These are phyloP conservation scores for Clonostachys byssicola DNA, from an alignment of 2,329 filamentous ascomycete species.

Conservation along the genomic window DNA sequence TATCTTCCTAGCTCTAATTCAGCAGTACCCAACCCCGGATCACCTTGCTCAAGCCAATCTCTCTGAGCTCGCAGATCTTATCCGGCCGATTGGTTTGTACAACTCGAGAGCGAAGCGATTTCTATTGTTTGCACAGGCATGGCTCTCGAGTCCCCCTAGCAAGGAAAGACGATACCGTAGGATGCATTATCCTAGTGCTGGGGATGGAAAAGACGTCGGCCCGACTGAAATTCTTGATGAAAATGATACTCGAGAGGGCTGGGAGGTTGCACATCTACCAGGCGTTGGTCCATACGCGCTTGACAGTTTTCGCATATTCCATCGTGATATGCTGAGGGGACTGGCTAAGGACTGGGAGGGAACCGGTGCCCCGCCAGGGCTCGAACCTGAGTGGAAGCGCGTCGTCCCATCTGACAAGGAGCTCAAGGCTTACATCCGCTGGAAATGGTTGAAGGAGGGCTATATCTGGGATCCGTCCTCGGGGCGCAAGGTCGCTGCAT, in stretches of 20 bases:
- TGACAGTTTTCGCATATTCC: conserved; percentile 4
- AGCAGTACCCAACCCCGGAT: conserved; percentile 2
- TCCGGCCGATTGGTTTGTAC: conserved; percentile 1
- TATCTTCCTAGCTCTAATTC: neutral
- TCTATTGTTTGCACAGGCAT: neutral
- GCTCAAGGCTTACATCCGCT: conserved; percentile 3
- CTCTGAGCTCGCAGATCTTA: neutral
- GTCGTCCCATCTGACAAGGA: conserved; percentile 3
- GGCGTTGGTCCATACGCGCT: conserved; percentile 2
- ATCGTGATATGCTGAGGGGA: conserved; percentile 2
- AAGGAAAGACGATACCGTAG: conserved; percentile 2
- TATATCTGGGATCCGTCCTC: conserved; percentile 1
- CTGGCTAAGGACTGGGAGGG: conserved; percentile 2
- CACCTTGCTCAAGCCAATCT: neutral
- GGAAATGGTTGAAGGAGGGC: conserved; percentile 4
- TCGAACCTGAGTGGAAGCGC: conserved; percentile 4
- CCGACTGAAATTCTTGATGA: conserved; percentile 1
- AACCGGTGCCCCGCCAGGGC: neutral
- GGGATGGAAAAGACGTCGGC: conserved; percentile 2
- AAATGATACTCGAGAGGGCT: conserved; percentile 1
- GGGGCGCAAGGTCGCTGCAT: neutral
- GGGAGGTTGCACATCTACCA: conserved; percentile 4
- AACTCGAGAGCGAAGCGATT: conserved; percentile 1
- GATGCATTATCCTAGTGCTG: neutral
- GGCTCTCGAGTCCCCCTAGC: neutral